These are phyloP conservation scores for Jaltomata sinuosa DNA, from an alignment of 257 asterid species.

Conservation along the genomic window DNA sequence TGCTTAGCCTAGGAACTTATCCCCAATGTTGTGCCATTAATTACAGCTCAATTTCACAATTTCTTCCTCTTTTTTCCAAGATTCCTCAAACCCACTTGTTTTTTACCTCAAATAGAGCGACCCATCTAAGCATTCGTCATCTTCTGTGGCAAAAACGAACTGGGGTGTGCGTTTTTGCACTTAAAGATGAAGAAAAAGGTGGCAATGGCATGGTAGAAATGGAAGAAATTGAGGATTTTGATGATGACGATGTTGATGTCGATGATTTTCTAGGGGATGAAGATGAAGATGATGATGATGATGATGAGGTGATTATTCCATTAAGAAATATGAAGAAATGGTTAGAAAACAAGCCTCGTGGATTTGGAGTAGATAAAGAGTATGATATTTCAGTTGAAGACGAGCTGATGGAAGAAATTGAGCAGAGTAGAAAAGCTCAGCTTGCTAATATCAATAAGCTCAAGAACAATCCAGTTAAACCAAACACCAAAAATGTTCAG, in stretches of 20 bases:
- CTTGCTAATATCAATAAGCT: conserved; percentile 65
- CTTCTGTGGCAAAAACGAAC: conserved; percentile 7
- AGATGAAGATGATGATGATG: conserved; percentile 31
- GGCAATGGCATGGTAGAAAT: conserved; percentile 22
- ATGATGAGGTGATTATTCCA: conserved; percentile 46
- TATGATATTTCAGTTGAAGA: conserved; percentile 90
- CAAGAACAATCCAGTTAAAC: conserved; percentile 32
- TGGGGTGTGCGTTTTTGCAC: conserved; percentile 31
- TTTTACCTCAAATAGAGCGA: conserved; percentile 5
- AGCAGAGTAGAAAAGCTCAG: conserved; percentile 78
- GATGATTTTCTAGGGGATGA: conserved; percentile 24
- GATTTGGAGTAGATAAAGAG: conserved; percentile 85
- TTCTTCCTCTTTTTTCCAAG: conserved; percentile 22
- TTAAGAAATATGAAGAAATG: conserved; percentile 61
- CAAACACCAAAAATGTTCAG: conserved; percentile 18
- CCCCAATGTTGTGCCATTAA: conserved; percentile 17
- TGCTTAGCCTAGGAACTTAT: conserved; percentile 46
- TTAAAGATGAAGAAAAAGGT: conserved; percentile 20
- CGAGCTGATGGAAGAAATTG: conserved; percentile 75
- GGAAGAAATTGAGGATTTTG: conserved; percentile 35
- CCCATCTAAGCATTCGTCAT: conserved; percentile 11
- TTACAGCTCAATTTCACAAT: conserved; percentile 20
- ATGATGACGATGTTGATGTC: conserved; percentile 24
- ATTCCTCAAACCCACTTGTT: conserved; percentile 15
- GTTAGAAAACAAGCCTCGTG: conserved; percentile 61